Evolutionary conservation across 768 basidiomycete genomes (phyloP).

Genomic region (Collybia mongolica): DNA sequence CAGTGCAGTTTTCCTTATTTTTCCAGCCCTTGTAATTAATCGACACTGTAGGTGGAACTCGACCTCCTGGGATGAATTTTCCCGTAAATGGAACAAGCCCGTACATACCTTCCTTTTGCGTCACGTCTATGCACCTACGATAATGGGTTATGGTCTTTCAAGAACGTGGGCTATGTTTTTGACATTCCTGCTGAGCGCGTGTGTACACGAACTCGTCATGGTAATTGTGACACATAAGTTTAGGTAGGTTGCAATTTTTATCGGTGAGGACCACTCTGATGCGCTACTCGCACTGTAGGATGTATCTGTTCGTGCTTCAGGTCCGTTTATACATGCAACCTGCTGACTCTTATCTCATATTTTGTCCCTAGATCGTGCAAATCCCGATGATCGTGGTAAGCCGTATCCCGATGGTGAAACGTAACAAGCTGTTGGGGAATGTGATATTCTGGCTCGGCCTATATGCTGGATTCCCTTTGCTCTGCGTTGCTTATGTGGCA

Average conservation of each 20-base stretch:
- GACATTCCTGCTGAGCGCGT: constrained; percentile 90
- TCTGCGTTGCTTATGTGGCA: constrained; percentile 71
- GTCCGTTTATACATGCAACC: constrained; percentile 24
- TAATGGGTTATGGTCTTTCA: constrained; percentile 73
- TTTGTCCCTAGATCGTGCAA: constrained; percentile 65
- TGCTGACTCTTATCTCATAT: constrained; percentile 2
- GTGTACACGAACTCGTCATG: constrained; percentile 95
- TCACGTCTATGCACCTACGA: constrained; percentile 92
- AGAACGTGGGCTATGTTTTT: constrained; percentile 83
- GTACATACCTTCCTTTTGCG: constrained; percentile 92
- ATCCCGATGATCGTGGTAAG: constrained; percentile 88
- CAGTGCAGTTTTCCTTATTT: constrained; percentile 8
- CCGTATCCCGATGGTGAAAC: constrained; percentile 71
- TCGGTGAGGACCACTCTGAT: too few species aligned
- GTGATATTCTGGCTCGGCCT: constrained; percentile 94
- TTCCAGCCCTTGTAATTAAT: neutral
- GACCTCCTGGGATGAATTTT: constrained; percentile 95
- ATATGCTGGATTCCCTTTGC: constrained; percentile 88
- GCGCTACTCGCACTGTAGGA: constrained; percentile 35
- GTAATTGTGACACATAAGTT: constrained; percentile 92
- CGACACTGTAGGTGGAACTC: constrained; percentile 79
- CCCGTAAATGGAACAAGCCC: constrained; percentile 98
- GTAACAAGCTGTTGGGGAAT: constrained; percentile 80
- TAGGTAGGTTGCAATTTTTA: constrained; percentile 45
- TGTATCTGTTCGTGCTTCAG: constrained; percentile 84